Conservation (phyloP, 2,329 filamentous ascomycete genomes). For the Tolypocladium nubicola region DNA sequence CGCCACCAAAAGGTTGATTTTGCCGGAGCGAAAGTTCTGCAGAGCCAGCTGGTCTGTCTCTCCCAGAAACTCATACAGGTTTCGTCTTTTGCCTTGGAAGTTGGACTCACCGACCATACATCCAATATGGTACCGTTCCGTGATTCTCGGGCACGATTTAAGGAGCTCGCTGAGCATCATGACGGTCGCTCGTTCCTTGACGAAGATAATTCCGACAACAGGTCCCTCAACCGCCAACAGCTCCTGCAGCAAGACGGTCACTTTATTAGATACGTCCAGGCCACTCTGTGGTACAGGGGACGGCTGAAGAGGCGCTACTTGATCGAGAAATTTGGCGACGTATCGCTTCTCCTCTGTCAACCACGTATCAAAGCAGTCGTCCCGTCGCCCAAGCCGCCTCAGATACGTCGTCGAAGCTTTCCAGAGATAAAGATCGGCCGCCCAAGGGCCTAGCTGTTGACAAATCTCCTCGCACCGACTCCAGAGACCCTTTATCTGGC, state of each 20-base stretch:
- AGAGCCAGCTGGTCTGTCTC: constrained; percentile 21
- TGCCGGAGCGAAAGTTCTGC: constrained; percentile 41
- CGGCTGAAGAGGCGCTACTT: constrained; percentile 15
- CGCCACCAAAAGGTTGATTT: constrained; percentile 46
- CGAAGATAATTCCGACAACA: constrained; percentile 56
- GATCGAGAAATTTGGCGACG: constrained; percentile 33
- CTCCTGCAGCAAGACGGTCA: constrained; percentile 38
- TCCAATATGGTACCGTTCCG: constrained; percentile 36
- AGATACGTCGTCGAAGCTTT: constrained; percentile 30
- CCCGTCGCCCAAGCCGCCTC: constrained; percentile 7
- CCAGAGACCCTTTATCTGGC: constrained; percentile 45
- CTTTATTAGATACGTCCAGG: constrained; percentile 44
- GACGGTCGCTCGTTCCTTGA: constrained; percentile 49
- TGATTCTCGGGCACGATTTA: constrained; percentile 35
- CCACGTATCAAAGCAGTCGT: constrained; percentile 26
- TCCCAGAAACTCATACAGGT: constrained; percentile 27
- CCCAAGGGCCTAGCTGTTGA: constrained; percentile 55
- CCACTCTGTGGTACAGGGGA: constrained; percentile 5
- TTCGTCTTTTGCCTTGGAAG: constrained; percentile 20
- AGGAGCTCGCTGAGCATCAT: constrained; percentile 50
- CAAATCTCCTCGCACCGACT: constrained; percentile 39
- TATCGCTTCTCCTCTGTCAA: constrained; percentile 43
- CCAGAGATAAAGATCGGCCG: constrained; percentile 54
- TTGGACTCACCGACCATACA: constrained; percentile 45
- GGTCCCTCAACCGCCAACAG: constrained; percentile 32